Base-by-base conservation (phyloP, 1,284 basidiomycete species). In the Heterobasidion irregulare region DNA sequence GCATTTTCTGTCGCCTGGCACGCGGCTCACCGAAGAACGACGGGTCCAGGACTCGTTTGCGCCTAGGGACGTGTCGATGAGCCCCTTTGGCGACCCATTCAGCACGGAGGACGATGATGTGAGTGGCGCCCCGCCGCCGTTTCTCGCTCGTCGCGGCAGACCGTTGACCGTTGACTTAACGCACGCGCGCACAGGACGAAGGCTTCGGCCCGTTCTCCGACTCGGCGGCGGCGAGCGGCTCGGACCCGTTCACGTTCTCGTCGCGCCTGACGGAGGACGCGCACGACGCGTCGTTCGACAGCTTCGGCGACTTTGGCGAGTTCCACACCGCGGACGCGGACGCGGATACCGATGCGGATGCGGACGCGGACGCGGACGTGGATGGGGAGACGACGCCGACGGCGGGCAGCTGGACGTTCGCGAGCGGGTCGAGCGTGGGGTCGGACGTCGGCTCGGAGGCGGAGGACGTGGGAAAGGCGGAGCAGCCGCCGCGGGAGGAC, bases 181-280 rank as follows among this genome's bases (percentile, higher is more conserved):
- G 6, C 50, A 49, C 45, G 18, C 19, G 52, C 54, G 45, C 58
- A 10, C 59, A 83, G 77, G 82, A 87, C 55, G 80, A 78, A 32
- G 63, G 58, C 46, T 89, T 88, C 68, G 89, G 88, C 1, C 86
- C 89, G 2, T 92, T 92, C 70, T 80, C 86, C 1, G 86, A 88
- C 63, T 63, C 80, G 1, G 75, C 80, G 1, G 74, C 74, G 1
- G 66, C 75, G 0, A 69, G 71, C 46, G 70, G 73, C 19, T 63
- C 74, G 5, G 84, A 86, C 61, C 78, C 79, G 1, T 87, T 89
- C 68, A 77, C 74, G 1, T 82, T 82, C 65, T 72, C 77, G 1
- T 74, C 82, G 0, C 77, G 77, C 5, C 76, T 80, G 55, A 75
- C 80, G 0, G 32, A 83, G 79, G 57, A 65, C 18, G 18, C 18